A percentile compares a stretch with the other conserved stretches of the same genome.
Conservation (phyloP, 163 green algal genomes). For the Chlorella variabilis region DNA sequence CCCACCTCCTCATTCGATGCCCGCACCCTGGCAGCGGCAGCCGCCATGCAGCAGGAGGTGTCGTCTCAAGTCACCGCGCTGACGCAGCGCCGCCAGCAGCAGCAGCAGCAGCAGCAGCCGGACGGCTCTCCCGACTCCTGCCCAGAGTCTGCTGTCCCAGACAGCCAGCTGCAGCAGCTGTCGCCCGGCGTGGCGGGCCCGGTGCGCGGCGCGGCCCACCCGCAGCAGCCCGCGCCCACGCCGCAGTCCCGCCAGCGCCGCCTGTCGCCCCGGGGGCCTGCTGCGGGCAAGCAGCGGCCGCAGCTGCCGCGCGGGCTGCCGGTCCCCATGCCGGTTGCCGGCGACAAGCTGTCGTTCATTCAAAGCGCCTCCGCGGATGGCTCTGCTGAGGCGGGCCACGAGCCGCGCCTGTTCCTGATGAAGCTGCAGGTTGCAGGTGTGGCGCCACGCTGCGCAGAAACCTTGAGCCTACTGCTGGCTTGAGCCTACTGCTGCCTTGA, state of each 20-base stretch:
- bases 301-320: not conserved
- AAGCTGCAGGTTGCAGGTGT: no score
- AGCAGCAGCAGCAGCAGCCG: not conserved
- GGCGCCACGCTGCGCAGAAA: no score
- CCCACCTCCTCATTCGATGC: not conserved
- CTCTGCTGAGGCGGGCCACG: no score
- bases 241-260: slow-evolving; percentile 8
- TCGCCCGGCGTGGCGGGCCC: not conserved
- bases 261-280: not conserved
- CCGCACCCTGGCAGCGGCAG: not conserved
- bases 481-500: no score
- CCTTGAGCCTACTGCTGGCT: no score
- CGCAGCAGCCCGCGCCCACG: not conserved
- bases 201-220: not conserved
- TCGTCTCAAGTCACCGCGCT: not conserved
- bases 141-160: slow-evolving; percentile 1
- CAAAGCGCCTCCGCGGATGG: no score
- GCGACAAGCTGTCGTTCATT: not conserved
- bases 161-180: slow-evolving; percentile 22
- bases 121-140: not conserved
- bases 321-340: not conserved
- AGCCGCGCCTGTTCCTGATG: no score
- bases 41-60: not conserved
- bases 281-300: not conserved
- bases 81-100: not conserved